These are phyloP conservation scores for Starmera dryadoides DNA, from an alignment of 805 yeast species.

Conservation along the genomic window DNA sequence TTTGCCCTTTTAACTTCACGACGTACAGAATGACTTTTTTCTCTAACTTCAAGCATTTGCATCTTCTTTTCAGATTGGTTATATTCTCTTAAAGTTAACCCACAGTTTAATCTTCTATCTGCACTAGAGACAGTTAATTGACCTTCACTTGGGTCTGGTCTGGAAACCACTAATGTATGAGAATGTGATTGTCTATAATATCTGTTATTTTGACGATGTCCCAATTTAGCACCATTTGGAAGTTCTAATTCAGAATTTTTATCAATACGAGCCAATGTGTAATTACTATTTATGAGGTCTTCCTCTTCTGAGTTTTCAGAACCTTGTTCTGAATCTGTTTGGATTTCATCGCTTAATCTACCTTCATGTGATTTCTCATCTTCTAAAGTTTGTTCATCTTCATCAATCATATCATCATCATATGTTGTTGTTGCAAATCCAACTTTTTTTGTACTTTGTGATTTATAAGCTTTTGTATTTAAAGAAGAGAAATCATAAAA, in stretches of 20 bases:
- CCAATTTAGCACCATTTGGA: slow-evolving; percentile 73
- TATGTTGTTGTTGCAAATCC: slow-evolving; percentile 25
- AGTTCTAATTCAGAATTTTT: slow-evolving; percentile 60
- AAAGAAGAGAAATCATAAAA: slow-evolving; percentile 81
- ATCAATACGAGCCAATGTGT: slow-evolving; percentile 34
- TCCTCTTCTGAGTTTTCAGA: slow-evolving; percentile 6
- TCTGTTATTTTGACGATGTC: slow-evolving; percentile 72
- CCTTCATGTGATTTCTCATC: slow-evolving; percentile 26
- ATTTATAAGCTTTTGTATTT: slow-evolving; percentile 32
- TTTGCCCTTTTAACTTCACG: slow-evolving; percentile 67
- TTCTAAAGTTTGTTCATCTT: slow-evolving; percentile 24
- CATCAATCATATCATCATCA: slow-evolving; percentile 21
- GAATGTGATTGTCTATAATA: slow-evolving; percentile 56
- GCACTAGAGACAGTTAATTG: slow-evolving; percentile 71
- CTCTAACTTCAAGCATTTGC: slow-evolving; percentile 35
- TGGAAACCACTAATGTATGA: slow-evolving; percentile 30
- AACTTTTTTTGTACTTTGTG: slow-evolving; percentile 20
- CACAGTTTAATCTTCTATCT: slow-evolving; percentile 53
- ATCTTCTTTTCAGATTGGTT: slow-evolving; percentile 41
- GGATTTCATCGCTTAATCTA: slow-evolving; percentile 21
- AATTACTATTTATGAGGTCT: slow-evolving; percentile 24
- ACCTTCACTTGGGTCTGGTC: slow-evolving; percentile 43
- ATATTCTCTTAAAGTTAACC: slow-evolving; percentile 55
- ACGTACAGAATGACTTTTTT: slow-evolving; percentile 29
- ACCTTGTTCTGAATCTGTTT: slow-evolving; percentile 2